Evolutionary conservation across 2,329 filamentous ascomycete species (phyloP).

Genomic region (Diaporthe caulivora): DNA sequence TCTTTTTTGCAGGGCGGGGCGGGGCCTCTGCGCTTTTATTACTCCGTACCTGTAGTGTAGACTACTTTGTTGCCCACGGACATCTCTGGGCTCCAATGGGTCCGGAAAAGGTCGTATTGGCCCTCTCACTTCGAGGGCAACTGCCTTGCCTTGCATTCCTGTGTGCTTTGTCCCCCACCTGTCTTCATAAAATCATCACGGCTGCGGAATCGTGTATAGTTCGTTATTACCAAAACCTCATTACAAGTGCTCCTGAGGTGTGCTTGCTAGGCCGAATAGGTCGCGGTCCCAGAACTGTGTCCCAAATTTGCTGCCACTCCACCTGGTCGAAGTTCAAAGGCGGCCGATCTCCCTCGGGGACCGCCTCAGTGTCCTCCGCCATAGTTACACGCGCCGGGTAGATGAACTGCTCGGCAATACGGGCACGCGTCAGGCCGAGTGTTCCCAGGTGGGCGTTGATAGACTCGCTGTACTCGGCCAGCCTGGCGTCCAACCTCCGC

Average conservation of each 20-base stretch:
- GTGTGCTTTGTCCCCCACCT: no score
- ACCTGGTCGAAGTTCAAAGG: background rate
- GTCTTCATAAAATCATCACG: no score
- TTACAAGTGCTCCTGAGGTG: background rate
- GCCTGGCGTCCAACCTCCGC: background rate
- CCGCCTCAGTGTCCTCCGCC: background rate
- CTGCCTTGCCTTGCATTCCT: background rate
- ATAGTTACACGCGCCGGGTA: background rate
- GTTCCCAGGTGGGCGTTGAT: background rate
- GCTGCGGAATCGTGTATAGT: no score
- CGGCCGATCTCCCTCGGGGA: background rate
- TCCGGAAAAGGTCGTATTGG: background rate
- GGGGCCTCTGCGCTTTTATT: background rate
- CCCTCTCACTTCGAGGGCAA: background rate
- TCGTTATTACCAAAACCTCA: background rate
- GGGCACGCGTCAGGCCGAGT: background rate
- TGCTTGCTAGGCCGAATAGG: background rate
- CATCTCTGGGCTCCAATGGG: background rate
- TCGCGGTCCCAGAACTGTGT: background rate
- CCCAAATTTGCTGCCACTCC: background rate
- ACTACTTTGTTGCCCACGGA: no score
- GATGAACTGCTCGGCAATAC: background rate
- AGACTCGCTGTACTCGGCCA: background rate
- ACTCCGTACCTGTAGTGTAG: no score
- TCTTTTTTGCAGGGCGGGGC: background rate